Base-by-base conservation (phyloP, 2,329 filamentous ascomycete genomes). In the Hypocreales sp. region DNA sequence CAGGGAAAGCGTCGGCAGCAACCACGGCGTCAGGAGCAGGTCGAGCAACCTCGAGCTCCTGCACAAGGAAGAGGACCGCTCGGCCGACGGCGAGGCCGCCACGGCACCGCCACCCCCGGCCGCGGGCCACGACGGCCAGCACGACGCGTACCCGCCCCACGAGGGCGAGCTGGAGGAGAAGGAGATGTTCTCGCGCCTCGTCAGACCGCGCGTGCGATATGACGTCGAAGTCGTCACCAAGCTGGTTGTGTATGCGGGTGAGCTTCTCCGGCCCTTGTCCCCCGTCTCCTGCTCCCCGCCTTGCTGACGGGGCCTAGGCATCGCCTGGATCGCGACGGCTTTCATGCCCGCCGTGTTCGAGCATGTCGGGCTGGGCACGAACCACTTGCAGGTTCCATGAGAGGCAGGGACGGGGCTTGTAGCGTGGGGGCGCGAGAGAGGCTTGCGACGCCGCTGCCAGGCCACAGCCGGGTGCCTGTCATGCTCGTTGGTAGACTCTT, bases 191-290 rank as follows among this genome's bases (percentile, higher is more conserved):
- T 78, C 75, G 24, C 72, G 67, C 46, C 63, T 95, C 30, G 76
- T 84, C 36, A 82, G 79, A 54, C 84, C 90, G 26, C 72, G 90
- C 39, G 86, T 94, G 33, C 67, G 86, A 40, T 98, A 95, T 46
- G 90, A 98, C 53, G 87, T 95, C n/a, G 90, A 98, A 53, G 87
- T 98, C 21, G 79, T 98, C 20, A 95, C 90, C 5, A 95, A 94
- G 56, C 55, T 98, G 34, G 79, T 98, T 41, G 83, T 98, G 15
- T 98, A 98, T 57, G 69, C 79, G 32, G 90, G 87, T 83, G 57
- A 52, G 73, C 7, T 17, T 14, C 11, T 14, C 10, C 11, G 6
- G 6, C 24, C 10, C 3, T 16, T 13, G 4, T 14, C 12, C 5
- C 5, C 22, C 9, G 7, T 8, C 6, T 14, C 14, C 5, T 14